A percentile compares a stretch with the other conserved stretches of the same genome.
phyloP scores from a whole-genome alignment of 129 eudicot genomes.

The Silybum marianum region DNA sequence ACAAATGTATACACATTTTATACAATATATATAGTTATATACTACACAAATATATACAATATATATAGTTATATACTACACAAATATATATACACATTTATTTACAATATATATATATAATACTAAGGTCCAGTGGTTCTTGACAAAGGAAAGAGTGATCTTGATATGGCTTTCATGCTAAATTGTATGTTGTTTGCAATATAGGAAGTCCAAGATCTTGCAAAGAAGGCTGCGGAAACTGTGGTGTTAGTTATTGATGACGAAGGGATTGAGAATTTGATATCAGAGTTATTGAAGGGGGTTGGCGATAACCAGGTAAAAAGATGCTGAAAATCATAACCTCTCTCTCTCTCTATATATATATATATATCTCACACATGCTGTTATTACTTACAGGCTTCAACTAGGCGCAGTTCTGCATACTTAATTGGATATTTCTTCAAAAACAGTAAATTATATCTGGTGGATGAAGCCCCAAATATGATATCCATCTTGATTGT shows the following conservation, averaged over 20 bases:
- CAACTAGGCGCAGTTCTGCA: conserved; percentile 74
- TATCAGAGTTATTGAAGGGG: conserved; percentile 87
- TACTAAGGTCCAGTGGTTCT: too few relatives aligned
- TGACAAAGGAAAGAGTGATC: not conserved
- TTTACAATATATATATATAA: too few relatives aligned
- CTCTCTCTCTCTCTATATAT: not conserved
- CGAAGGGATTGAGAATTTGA: conserved; percentile 78
- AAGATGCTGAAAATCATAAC: conserved; percentile 3
- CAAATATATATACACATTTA: too few relatives aligned
- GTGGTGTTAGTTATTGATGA: conserved; percentile 96
- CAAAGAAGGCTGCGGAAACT: conserved; percentile 97
- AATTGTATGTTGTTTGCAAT: conserved; percentile 17
- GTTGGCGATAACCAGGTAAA: conserved; percentile 78
- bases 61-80: too few relatives aligned
- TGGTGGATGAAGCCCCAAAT: conserved; percentile 95
- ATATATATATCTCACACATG: conserved; percentile 13
- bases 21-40: too few relatives aligned
- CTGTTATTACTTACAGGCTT: conserved; percentile 59
- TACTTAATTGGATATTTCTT: conserved; percentile 86
- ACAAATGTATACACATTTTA: too few relatives aligned
- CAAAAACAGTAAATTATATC: conserved; percentile 85
- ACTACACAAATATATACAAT: too few relatives aligned
- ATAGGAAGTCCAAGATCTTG: conserved; percentile 73
- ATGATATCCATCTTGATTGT: conserved; percentile 83
- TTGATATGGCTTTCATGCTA: conserved; percentile 5